These are phyloP conservation scores for Dissophora globulifera DNA, from an alignment of 192 early-diverging fungal species.

Conservation along the genomic window DNA sequence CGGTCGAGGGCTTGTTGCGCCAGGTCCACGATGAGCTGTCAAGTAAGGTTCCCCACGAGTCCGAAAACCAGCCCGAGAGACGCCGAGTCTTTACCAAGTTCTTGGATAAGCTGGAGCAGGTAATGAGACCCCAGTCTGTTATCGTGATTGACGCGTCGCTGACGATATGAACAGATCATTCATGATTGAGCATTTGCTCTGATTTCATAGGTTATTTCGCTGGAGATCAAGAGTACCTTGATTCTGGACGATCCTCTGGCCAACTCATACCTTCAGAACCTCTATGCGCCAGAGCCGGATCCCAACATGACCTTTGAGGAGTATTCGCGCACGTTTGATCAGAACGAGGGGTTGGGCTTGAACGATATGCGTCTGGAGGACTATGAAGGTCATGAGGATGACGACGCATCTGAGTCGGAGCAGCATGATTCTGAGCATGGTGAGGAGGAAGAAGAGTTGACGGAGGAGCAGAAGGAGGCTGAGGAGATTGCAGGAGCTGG, in stretches of 20 bases:
- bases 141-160: too few species aligned
- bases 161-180: too few species aligned
- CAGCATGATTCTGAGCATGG: constrained; percentile 1
- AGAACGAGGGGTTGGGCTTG: constrained; percentile 88
- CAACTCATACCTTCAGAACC: constrained; percentile 92
- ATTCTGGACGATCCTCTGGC: constrained; percentile 91
- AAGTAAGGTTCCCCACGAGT: constrained; percentile 68
- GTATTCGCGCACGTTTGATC: constrained; percentile 88
- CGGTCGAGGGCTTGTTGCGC: constrained; percentile 89
- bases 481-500: constrained; percentile 43
- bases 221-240: constrained; percentile 67
- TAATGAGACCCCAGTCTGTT: constrained; percentile 47
- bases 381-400: constrained; percentile 59
- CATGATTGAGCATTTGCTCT: too few species aligned
- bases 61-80: constrained; percentile 73
- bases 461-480: constrained; percentile 33
- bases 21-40: constrained; percentile 91
- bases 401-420: background rate
- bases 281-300: constrained; percentile 93
- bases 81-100: constrained; percentile 71
- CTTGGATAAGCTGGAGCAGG: constrained; percentile 74
- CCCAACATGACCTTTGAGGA: constrained; percentile 91
- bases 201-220: constrained; percentile 54
- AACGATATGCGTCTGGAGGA: constrained; percentile 87
- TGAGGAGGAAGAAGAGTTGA: constrained; percentile 26